Base-by-base conservation (phyloP, 2,329 filamentous ascomycete species). In the Apiospora saccharicola region DNA sequence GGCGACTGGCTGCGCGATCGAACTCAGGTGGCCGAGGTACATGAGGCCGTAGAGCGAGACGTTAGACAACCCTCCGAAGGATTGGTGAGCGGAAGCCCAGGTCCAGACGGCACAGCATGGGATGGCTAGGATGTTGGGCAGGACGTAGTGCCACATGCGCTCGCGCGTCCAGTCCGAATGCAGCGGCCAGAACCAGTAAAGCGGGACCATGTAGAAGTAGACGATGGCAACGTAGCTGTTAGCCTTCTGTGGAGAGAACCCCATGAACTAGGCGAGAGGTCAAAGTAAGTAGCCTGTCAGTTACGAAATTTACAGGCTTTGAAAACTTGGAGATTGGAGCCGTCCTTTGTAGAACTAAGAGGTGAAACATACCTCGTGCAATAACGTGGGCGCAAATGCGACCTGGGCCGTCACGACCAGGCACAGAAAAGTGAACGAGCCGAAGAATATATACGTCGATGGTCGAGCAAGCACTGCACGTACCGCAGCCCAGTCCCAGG, bases 141-240 rank as follows among this genome's bases (percentile, higher is more conserved):
- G 5, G 24, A 68, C n/a, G 26, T 13, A 68, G 43, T 68, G 67
- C 67, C 67, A 68, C 41, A 68, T 68, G 43, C 67, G 67, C 43
- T 68, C 67, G 43, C 67, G 67, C 67, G 67, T 68, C 67, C 67
- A 68, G 43, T 68, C 41, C 43, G 67, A 68, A 4, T 68, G 67
- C 4, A 34, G 43, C 4, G 67, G 43, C 43, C 43, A 68, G 24
- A 47, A 2, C 43, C 67, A 68, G 14, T 34, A 49, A 6, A 68
- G n/a, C 0, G 67, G 67, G 16, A 68, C 34, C 13, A 24, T 26
- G 67, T 68, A 68, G 43, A 68, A 68, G 46, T 22, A 47, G 16
- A 44, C 44, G 7, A 46, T n/a, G n/a, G 67, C 24, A 12, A 68
- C 34, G 67, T 30, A 68, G 43, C 6, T 12, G 22, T 68, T 68